Evolutionary conservation across 768 basidiomycete species (phyloP).

Genomic region (Lactifluus volemus): DNA sequence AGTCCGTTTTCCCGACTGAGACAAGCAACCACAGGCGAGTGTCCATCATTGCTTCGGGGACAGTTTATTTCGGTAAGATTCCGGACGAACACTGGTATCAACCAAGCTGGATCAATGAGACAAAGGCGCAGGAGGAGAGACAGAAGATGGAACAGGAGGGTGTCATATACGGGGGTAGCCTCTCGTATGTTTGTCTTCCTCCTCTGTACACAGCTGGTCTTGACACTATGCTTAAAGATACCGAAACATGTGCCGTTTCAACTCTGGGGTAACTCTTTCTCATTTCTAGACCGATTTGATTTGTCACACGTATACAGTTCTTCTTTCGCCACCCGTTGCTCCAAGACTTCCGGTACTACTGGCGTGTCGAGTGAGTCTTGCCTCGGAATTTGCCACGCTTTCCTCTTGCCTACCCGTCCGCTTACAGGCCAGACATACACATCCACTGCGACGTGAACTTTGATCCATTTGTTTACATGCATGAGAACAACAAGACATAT

Average conservation of each 20-base stretch:
- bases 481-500: conserved; percentile 73
- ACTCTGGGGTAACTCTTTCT: conserved; percentile 29
- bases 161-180: conserved; percentile 11
- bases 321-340: conserved; percentile 79
- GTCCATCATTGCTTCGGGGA: conserved; percentile 24
- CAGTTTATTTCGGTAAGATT: conserved; percentile 36
- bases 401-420: not conserved
- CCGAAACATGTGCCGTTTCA: conserved; percentile 47
- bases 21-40: conserved; percentile 22
- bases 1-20: not conserved
- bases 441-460: conserved; percentile 69
- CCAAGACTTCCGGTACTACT: conserved; percentile 75
- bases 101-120: conserved; percentile 44
- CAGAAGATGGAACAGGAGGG: conserved; percentile 31
- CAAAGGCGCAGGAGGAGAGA: conserved; percentile 33
- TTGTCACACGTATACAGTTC: conserved; percentile 37
- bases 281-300: not conserved
- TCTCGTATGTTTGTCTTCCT: conserved; percentile 1
- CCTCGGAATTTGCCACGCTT: not conserved
- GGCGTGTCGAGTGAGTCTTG: conserved; percentile 72
- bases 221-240: conserved; percentile 24
- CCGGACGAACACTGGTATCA: conserved; percentile 40
- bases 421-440: conserved; percentile 58
- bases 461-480: conserved; percentile 69
- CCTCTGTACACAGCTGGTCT: not conserved